Percentiles rank a stretch among this genome's conserved stretches.
phyloP scores from a whole-genome alignment of 2,329 filamentous ascomycete species.

The Monilinia vaccinii-corymbosi region DNA sequence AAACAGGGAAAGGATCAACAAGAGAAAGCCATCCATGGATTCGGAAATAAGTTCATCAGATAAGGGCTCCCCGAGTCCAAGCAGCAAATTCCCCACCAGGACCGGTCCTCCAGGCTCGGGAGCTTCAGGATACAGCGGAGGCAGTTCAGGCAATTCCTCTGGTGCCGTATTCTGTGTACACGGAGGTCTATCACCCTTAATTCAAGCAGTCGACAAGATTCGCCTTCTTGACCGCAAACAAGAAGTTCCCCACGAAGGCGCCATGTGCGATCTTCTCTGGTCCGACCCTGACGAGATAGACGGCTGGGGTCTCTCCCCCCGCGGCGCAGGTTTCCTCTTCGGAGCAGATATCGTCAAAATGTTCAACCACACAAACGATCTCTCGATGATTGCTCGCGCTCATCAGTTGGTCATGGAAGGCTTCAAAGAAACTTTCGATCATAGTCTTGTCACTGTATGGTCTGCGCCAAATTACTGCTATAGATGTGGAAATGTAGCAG shows the following conservation, averaged over 20 bases:
- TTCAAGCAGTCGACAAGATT: slow-evolving; percentile 94
- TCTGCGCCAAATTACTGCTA: slow-evolving; percentile 96
- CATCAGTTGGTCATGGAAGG: slow-evolving; percentile 99
- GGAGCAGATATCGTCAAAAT: slow-evolving; percentile 90
- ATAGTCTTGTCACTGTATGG: slow-evolving; percentile 96
- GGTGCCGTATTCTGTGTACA: slow-evolving; percentile 93
- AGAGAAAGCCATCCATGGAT: slow-evolving; percentile 31
- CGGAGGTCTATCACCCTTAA: slow-evolving; percentile 81
- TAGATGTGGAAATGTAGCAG: slow-evolving; percentile 82
- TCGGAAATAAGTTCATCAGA: slow-evolving; percentile 32
- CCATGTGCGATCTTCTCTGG: slow-evolving; percentile 98
- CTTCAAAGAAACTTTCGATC: slow-evolving; percentile 98
- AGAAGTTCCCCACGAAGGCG: slow-evolving; percentile 95
- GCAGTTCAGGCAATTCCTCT: slow-evolving; percentile 56
- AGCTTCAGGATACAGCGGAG: slow-evolving; percentile 60
- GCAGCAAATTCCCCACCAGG: slow-evolving; percentile 36
- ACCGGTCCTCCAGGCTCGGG: slow-evolving; percentile 72
- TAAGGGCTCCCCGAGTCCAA: slow-evolving; percentile 17
- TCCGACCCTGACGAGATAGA: slow-evolving; percentile 97
- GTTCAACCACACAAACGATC: slow-evolving; percentile 91
- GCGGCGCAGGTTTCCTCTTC: slow-evolving; percentile 87
- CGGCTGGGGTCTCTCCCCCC: slow-evolving; percentile 75
- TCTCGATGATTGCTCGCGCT: slow-evolving; percentile 84
- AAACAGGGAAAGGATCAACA: slow-evolving; percentile 25
- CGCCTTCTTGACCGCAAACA: slow-evolving; percentile 91